Evolutionary conservation across 805 yeast genomes (phyloP).

Genomic region (Zygosaccharomyces bisporus): DNA sequence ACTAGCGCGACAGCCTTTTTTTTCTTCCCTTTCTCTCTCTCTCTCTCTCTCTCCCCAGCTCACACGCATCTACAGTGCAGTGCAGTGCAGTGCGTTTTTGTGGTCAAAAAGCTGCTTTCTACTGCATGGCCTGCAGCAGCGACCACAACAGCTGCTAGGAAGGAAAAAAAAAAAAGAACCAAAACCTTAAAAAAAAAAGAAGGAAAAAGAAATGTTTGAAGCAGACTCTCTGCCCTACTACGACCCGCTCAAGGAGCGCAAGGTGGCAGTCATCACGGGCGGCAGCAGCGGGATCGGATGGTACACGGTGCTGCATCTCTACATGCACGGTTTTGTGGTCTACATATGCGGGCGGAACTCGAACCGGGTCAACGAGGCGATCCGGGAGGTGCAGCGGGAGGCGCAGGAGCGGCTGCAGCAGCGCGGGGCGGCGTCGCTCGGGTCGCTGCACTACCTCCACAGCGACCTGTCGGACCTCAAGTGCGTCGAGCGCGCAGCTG

Average conservation of each 20-base stretch:
- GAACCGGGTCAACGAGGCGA: constrained; percentile 53
- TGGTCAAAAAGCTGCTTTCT: no score
- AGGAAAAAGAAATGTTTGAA: constrained; percentile 29
- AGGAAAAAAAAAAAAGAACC: no score
- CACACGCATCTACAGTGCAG: no score
- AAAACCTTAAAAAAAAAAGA: no score
- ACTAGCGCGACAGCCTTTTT: no score
- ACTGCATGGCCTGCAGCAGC: no score
- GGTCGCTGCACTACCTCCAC: constrained; percentile 40
- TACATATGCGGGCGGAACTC: constrained; percentile 71
- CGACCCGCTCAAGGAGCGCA: constrained; percentile 51
- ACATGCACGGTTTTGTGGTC: constrained; percentile 71
- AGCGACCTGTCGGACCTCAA: constrained; percentile 51
- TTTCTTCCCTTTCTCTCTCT: no score
- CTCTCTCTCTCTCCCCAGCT: no score
- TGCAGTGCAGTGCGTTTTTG: no score
- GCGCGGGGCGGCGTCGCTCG: constrained; percentile 8
- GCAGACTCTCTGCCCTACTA: constrained; percentile 58
- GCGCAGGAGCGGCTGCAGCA: constrained; percentile 37
- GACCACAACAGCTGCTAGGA: no score
- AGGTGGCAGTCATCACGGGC: constrained; percentile 73
- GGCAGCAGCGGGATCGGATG: constrained; percentile 82
- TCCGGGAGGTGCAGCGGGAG: constrained; percentile 51
- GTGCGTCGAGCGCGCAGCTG: constrained; percentile 48
- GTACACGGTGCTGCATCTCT: constrained; percentile 69